Evolutionary conservation across 345 rosid genomes (phyloP).

Genomic region (Populus davidiana): DNA sequence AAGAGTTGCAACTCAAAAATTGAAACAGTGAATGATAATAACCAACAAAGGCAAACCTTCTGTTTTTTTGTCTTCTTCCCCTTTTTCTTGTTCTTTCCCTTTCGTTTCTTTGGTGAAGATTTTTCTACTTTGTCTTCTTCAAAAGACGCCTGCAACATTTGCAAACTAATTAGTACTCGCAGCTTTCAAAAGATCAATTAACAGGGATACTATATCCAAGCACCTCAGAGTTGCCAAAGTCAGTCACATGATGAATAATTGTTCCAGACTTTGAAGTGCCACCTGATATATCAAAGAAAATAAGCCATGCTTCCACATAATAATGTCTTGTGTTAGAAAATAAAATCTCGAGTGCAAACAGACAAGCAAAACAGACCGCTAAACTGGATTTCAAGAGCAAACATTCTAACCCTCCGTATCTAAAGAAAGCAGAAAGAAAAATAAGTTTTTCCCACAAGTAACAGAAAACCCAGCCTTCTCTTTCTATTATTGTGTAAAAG

Average conservation of each 20-base stretch:
- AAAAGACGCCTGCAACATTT: conserved; percentile 13
- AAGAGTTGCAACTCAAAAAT: background rate
- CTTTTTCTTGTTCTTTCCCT: conserved; percentile 11
- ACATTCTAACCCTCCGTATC: background rate
- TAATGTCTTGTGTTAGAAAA: background rate
- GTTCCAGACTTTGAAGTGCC: conserved; percentile 56
- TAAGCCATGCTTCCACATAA: background rate
- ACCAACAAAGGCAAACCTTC: conserved; percentile 3
- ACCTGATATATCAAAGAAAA: conserved; percentile 35
- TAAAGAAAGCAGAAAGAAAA: background rate
- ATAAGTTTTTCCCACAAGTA: background rate
- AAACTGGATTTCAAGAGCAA: background rate
- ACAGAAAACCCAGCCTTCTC: background rate
- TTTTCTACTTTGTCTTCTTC: conserved; percentile 3
- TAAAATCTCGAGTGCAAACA: background rate
- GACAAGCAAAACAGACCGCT: background rate
- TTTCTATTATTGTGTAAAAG: too few relatives aligned
- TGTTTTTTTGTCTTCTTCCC: conserved; percentile 6
- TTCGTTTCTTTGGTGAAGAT: conserved; percentile 6
- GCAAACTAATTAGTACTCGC: background rate
- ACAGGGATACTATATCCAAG: background rate
- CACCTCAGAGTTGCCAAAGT: conserved; percentile 52
- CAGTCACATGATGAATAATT: conserved; percentile 56
- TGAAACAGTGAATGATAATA: background rate
- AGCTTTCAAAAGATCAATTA: background rate